Base-by-base conservation (phyloP, 106 monocot genomes). In the Iris macrosiphon region DNA sequence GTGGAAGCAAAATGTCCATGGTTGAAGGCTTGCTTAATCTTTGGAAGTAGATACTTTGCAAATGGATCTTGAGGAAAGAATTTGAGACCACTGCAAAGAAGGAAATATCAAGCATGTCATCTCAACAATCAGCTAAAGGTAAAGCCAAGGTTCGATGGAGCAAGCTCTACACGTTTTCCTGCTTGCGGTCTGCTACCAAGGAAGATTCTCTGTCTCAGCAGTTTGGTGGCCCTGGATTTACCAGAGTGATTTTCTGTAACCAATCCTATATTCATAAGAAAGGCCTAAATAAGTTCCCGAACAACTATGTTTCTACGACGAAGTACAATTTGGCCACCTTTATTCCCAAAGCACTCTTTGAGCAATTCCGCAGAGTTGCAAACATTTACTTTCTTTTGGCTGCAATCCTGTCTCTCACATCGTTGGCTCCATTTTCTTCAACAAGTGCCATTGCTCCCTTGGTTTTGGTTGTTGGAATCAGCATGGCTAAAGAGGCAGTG, bases 371-470 rank as follows among this genome's bases (percentile, higher is more conserved):
- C 0, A 38, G 72, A 11, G 64, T 59, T 17, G 72, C 72, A 15
- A 64, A 72, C 21, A 20, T 72, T 10, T 72, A 72, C 38, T 72
- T 72, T 58, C 64, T 72, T 38, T 26, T 72, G 39, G 40, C 50
- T 48, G 72, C 63, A 7, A 22, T 64, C 16, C 22, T 63, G 22
- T 55, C 63, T 5, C 14, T 58, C 24, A 50, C 57, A 17, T 9
- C 49, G 3, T 31, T 64, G 31, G 25, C 64, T 58, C 57, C 64
- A 8, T 64, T 50, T 51, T 40, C 49, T 42, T 11, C 40, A 0
- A 1, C 9, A 13, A 59, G 55, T 29, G 27, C 29, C 5, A 50
- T 72, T 24, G 23, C 30, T 17, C 72, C 63, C 0, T 32, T 72
- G 29, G 57, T 63, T 1, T 9, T 72, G 58, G 72, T 72, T 21